Evolutionary conservation across 345 rosid species (phyloP).

Genomic region (Brassica rapa): DNA sequence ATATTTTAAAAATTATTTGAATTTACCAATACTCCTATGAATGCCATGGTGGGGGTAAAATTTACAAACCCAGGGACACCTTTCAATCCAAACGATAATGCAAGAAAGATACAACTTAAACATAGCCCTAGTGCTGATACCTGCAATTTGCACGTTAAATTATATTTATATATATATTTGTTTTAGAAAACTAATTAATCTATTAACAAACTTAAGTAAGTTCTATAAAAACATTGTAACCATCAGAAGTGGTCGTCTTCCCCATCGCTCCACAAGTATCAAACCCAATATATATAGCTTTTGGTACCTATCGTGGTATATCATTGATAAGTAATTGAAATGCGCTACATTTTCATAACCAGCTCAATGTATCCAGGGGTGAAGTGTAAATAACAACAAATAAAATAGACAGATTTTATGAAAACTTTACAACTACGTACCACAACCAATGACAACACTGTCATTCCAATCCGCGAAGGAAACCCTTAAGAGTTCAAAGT

Average conservation of each 20-base stretch:
- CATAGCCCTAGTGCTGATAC: conserved; percentile 43
- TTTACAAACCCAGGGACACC: conserved; percentile 36
- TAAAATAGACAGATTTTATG: neutral
- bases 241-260: conserved; percentile 39
- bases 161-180: neutral
- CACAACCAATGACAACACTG: conserved; percentile 34
- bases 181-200: neutral
- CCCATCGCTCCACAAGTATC: conserved; percentile 34
- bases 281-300: conserved; percentile 30
- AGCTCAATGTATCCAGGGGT: neutral
- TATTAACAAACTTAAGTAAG: neutral
- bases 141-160: conserved; percentile 35
- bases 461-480: conserved; percentile 41
- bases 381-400: neutral
- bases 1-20: neutral
- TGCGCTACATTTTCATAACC: neutral
- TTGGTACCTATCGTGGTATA: conserved; percentile 29
- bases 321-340: neutral
- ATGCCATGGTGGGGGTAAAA: neutral
- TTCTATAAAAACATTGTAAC: neutral
- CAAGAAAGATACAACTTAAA: conserved; percentile 44
- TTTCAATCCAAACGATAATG: conserved; percentile 43
- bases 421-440: conserved; percentile 8
- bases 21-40: conserved; percentile 2
- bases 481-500: conserved; percentile 18